These are phyloP conservation scores for Polychaeton citri DNA, from an alignment of 2,329 filamentous ascomycete genomes.

Conservation along the genomic window DNA sequence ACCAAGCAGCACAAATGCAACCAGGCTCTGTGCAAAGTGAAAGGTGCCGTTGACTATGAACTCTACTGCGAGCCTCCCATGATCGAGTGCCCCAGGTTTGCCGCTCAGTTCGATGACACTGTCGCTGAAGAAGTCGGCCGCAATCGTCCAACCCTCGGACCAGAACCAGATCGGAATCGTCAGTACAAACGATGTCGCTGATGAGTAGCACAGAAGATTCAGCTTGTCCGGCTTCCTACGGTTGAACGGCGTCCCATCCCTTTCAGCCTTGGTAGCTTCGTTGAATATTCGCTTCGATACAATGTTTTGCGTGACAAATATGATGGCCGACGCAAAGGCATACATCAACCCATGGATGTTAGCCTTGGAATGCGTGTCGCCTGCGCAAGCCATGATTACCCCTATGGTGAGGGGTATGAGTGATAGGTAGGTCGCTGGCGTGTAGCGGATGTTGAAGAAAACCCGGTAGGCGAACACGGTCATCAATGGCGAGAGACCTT, in stretches of 20 bases:
- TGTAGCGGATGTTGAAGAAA: constrained; percentile 80
- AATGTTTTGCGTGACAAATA: constrained; percentile 97
- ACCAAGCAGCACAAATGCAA: constrained; percentile 83
- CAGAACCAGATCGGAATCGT: constrained; percentile 89
- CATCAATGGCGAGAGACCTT: constrained; percentile 88
- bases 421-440: constrained; percentile 68
- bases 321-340: constrained; percentile 76
- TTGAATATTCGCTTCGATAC: constrained; percentile 98
- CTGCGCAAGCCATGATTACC: constrained; percentile 94
- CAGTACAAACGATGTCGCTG: constrained; percentile 75
- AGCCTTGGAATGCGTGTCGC: constrained; percentile 18
- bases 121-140: constrained; percentile 67
- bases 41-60: constrained; percentile 95
- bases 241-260: constrained; percentile 49
- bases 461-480: constrained; percentile 88
- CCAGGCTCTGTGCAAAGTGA: constrained; percentile 91
- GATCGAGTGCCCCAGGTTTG: constrained; percentile 58
- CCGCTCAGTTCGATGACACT: constrained; percentile 66
- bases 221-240: constrained; percentile 86
- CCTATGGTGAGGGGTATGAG: constrained; percentile 70
- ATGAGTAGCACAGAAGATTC: constrained; percentile 94
- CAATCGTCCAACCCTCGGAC: constrained; percentile 67
- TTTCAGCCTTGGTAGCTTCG: constrained; percentile 73
- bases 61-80: constrained; percentile 54
- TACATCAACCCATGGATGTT: constrained; percentile 84